Evolutionary conservation across 805 yeast genomes (phyloP).

Genomic region (Suhomyces vadensis): DNA sequence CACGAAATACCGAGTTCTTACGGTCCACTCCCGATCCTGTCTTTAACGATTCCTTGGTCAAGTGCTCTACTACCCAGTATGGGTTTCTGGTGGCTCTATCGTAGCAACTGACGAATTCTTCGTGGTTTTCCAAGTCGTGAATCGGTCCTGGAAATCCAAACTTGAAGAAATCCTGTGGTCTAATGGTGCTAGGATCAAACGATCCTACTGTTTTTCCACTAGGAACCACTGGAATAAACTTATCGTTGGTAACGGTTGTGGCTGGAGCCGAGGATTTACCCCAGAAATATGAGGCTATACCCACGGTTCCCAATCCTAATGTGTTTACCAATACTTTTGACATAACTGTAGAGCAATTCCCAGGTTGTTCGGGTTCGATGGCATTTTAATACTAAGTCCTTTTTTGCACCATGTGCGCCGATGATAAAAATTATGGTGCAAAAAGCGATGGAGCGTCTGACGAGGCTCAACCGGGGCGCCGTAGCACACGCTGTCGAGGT

Average conservation of each 20-base stretch:
- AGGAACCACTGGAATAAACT: conserved; percentile 11
- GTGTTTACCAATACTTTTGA: conserved; percentile 30
- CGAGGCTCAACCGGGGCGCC: no score
- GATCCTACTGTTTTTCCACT: conserved; percentile 11
- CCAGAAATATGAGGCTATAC: conserved; percentile 43
- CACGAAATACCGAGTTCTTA: conserved; percentile 77
- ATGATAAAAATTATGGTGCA: not conserved
- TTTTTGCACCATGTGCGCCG: conserved; percentile 1
- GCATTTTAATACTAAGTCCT: no score
- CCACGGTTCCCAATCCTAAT: conserved; percentile 39
- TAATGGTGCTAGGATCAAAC: conserved; percentile 42
- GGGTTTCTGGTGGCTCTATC: conserved; percentile 87
- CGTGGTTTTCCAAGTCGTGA: conserved; percentile 72
- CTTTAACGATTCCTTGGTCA: conserved; percentile 69
- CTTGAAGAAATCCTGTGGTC: conserved; percentile 80
- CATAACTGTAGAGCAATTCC: not conserved
- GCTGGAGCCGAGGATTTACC: conserved; percentile 31
- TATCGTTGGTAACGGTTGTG: conserved; percentile 12
- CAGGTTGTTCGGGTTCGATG: not conserved
- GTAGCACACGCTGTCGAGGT: no score
- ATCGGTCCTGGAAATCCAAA: conserved; percentile 96
- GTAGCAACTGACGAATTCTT: conserved; percentile 82
- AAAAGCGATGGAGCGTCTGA: no score
- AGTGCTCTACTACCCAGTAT: conserved; percentile 85
- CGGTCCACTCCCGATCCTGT: conserved; percentile 63